Base-by-base conservation (phyloP, 768 basidiomycete species). In the Phanerodontia chrysosporium region DNA sequence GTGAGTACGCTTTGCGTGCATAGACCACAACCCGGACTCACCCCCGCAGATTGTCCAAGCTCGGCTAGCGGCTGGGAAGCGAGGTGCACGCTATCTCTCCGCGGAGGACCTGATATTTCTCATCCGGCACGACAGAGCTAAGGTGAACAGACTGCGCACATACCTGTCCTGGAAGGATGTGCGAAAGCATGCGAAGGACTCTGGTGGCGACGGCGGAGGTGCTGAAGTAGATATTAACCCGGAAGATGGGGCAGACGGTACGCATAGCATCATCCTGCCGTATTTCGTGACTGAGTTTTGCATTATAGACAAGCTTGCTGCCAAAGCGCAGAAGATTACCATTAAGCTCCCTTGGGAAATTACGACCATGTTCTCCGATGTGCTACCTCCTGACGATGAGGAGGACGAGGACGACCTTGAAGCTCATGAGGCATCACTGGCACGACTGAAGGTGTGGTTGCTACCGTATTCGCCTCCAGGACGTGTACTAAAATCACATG, bases 121-220 rank as follows among this genome's bases (percentile, higher is more conserved):
- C 68, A 94, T 98, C 67, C 87, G 95, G 5, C 89, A 96, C 66
- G 95, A 98, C 75, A 78, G 91, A 63, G 90, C 89, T 8, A 97
- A 96, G 72, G 92, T 98, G 62, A 96, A 97, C 73, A 81, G 95
- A 45, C 78, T 98, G 28, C 76, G 93, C 32, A 96, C 92, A 10
- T 98, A 97, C 68, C 81, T 98, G 24, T 92, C 91, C 0, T 98
- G 95, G 95, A 97, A 96, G 67, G 95, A 97, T 64, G 95, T 98
- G 18, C 83, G 95, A 14, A 97, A 96, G 67, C 91, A 93, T 60
- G 93, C 93, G 4, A 96, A 96, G 70, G 92, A 97, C 66, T 85
- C 87, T 24, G 90, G 87, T 44, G 92, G 89, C 10, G 90, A 89
- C 59, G 90, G 84, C 1, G 90, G 84, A 27, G 90, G 80, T 21